Base-by-base conservation (phyloP, 225 moss, liverwort and hornwort genomes). In the Climacium dendroides region DNA sequence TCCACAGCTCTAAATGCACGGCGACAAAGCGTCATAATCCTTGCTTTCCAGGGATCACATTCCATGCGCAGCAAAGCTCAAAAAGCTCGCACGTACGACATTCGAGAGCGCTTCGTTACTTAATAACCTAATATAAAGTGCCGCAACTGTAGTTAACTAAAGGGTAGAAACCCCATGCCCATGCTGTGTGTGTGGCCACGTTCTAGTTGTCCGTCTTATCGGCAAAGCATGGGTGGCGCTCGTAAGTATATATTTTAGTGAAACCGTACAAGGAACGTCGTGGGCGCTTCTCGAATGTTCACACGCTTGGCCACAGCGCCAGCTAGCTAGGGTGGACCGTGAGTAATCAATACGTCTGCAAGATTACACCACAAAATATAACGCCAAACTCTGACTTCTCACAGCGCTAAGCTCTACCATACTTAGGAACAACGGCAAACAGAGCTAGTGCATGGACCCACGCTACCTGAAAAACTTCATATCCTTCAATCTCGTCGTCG, bases 91-190 rank as follows among this genome's bases (percentile, higher is more conserved):
- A 67, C 58, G 65, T 58, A 66, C 61, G 45, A 85, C 85, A 79
- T 47, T 53, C 25, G 12, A 79, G 64, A 65, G 58, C 50, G 57
- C 78, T 82, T 90, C 30, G 53, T 65, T 74, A 12, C 30, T 45
- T 71, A 25, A 32, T 61, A 67, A 60, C 75, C 87, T 80, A 54
- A 79, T 34, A 54, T 61, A 87, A 80, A 91, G 89, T 70, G 84
- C 23, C 39, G 52, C 60, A 86, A 86, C 89, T 89, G 89, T 85
- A 89, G 91, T 89, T 91, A 84, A 89, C 71, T 81, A 34, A 77
- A 67, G 91, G 32, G 84, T 67, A 37, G 74, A 79, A 86, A 76
- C 81, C 81, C 87, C 58, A 43, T 76, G 87, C 91, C 87, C 89
- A 91, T 89, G 71, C 84, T 57, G 88, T 32, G 67, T 60, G 41